Base-by-base conservation (phyloP, 2,329 filamentous ascomycete species). In the Penicillium fuscoglaucum region DNA sequence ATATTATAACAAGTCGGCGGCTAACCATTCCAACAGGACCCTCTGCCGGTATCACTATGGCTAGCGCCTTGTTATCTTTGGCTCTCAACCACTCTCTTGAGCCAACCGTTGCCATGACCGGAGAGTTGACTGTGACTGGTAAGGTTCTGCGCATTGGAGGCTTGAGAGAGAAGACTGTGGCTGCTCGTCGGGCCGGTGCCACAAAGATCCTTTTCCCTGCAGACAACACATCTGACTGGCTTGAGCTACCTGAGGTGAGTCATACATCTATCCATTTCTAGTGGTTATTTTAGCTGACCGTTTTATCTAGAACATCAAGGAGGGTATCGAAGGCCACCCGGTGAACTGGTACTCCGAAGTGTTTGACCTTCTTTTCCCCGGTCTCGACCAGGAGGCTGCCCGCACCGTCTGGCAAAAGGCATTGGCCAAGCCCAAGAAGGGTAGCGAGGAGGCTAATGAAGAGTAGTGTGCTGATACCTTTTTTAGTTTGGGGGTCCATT, bases 61-160 rank as follows among this genome's bases (percentile, higher is more conserved):
- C 95, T n/a, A 96, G 92, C 7, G 92, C 90, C 58, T 78, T 99
- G 68, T 81, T 99, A 51, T 93, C 90, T 52, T 81, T 99, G 61
- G 93, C 91, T 9, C 79, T 98, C 40, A 86, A 96, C 65, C 83
- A 84, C 46, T 83, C 88, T 17, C 83, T 99, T 50, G 84, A 92
- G 70, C 91, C 93, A 7, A 91, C 90, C 0, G 87, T 98, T 66
- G 93, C 96, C 59, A 99, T 99, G 95, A 99, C 95, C 1, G 95
- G 95, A 63, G 95, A 99, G 78, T 81, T 99, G 63, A 99, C 96
- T 1, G 87, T 99, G 52, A 99, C 95, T 1, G 95, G 95, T 55
- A 99, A 99, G 79, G 93, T 99, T 2, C 80, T 99, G 52, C 84
- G 95, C 61, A 99, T 99, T 73, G 95, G 95, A 50, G 95, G 95